Evolutionary conservation across 2,329 filamentous ascomycete species (phyloP), one percentile per base, ranked within the genome.

Genomic region (Pseudocercospora ulei): DNA sequence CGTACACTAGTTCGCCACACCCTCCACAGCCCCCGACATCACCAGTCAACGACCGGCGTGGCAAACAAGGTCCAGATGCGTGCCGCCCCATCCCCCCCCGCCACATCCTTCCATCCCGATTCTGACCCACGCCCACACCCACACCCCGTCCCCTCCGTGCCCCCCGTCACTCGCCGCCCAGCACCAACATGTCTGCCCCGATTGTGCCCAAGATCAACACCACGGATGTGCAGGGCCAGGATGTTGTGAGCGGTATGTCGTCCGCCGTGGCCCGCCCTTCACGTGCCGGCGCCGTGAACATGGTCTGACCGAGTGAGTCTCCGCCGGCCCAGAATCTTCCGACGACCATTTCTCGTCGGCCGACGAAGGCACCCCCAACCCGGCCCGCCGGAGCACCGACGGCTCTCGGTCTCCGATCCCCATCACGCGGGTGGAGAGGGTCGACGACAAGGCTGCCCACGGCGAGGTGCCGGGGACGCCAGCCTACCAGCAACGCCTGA

Each of bases 321-420:
- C n/a, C 35, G 24, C 20, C 9, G 30, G 16, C 8, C 20, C 34
- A 46, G 41, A 43, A 43, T 47, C 49, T 17, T 36, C 44, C 38
- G 70, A 70, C 41, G 76, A 79, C 46, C 72, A 78, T 60, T 80
- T 79, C 58, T 77, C 75, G 30, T 76, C 79, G 55, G 76, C 76
- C 40, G 73, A 68, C 27, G 76, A 79, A 64, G 75, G 73, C 50
- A 49, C 46, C 23, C 43, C 48, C 23, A 46, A 57, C 58, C 52
- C 53, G 48, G 54, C 53, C 57, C 41, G 48, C 50, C 45, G 60
- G 57, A 47, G 57, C 53, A 64, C 48, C 62, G 48, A 60, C 61
- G 40, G 38, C 8, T 48, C 47, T 7, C 34, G 41, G 30, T 75
- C 72, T 6, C 69, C 72, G 36, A 68, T 77, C 39, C 75, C 75